Percentiles rank a stretch among this genome's conserved stretches.
Conservation (phyloP, 495 filamentous ascomycete species). For the Penicillium egyptiacum region DNA sequence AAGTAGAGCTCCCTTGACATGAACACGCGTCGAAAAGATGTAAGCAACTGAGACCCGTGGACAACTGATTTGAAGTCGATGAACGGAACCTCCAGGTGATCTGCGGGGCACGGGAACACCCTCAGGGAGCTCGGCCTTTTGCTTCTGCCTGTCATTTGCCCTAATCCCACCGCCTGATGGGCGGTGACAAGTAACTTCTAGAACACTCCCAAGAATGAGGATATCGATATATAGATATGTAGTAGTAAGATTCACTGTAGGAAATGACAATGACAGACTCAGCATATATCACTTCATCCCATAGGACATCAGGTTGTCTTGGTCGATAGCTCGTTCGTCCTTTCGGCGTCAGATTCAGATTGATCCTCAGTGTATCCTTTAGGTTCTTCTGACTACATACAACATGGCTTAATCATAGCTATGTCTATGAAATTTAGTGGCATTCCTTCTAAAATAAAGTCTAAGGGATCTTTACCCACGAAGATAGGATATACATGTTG, state of each 20-base stretch:
- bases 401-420: too few relatives aligned
- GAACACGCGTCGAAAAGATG: conserved; percentile 13
- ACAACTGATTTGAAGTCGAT: conserved; percentile 5
- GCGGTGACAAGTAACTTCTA: neutral
- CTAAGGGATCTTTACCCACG: neutral
- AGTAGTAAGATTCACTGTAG: neutral
- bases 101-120: conserved; percentile 10
- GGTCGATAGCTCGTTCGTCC: neutral
- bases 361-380: too few relatives aligned
- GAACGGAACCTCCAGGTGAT: conserved; percentile 2
- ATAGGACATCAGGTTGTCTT: neutral
- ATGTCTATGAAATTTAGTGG: too few relatives aligned
- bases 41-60: neutral
- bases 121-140: neutral
- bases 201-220: neutral
- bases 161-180: neutral
- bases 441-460: too few relatives aligned
- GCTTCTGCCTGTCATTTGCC: neutral
- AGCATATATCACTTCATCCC: neutral
- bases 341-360: neutral
- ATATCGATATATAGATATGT: neutral
- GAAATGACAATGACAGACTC: neutral
- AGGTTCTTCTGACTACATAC: neutral
- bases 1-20: conserved; percentile 26
- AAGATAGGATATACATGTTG: neutral